Evolutionary conservation across 2,329 filamentous ascomycete genomes (phyloP).

Genomic region (Colletotrichum ledebouriae): DNA sequence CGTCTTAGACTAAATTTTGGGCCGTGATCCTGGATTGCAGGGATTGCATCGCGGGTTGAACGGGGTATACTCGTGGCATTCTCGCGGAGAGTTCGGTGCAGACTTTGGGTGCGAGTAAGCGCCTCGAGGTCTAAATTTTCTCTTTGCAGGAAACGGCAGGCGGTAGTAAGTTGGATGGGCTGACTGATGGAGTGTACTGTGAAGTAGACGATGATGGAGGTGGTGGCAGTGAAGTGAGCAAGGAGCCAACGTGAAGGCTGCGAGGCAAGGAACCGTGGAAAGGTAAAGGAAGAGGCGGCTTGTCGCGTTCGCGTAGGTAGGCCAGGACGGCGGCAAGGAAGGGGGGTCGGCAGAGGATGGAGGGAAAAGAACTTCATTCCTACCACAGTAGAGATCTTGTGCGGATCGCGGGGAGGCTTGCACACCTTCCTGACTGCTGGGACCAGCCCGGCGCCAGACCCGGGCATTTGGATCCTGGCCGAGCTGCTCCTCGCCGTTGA

Average conservation of each 20-base stretch:
- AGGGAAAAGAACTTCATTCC: no score
- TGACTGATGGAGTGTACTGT: not conserved
- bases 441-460: constrained; percentile 18
- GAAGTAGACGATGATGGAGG: not conserved
- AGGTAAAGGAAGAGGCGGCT: not conserved
- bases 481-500: no score
- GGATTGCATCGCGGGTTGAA: not conserved
- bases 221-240: constrained; percentile 4
- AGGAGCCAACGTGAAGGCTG: not conserved
- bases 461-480: constrained; percentile 7
- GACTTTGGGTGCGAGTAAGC: constrained; percentile 1
- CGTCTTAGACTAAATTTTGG: not conserved
- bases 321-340: not conserved
- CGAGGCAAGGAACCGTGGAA: not conserved
- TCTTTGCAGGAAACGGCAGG: not conserved
- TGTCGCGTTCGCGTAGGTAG: not conserved
- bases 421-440: constrained; percentile 31
- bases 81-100: not conserved
- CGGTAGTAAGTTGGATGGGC: not conserved
- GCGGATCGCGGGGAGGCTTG: constrained; percentile 29
- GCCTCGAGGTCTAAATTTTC: not conserved
- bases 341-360: no score
- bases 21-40: not conserved
- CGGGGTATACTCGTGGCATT: not conserved
- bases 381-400: constrained; percentile 10